Base-by-base conservation (phyloP, 2,329 filamentous ascomycete genomes). In the Uncinocarpus reesii region DNA sequence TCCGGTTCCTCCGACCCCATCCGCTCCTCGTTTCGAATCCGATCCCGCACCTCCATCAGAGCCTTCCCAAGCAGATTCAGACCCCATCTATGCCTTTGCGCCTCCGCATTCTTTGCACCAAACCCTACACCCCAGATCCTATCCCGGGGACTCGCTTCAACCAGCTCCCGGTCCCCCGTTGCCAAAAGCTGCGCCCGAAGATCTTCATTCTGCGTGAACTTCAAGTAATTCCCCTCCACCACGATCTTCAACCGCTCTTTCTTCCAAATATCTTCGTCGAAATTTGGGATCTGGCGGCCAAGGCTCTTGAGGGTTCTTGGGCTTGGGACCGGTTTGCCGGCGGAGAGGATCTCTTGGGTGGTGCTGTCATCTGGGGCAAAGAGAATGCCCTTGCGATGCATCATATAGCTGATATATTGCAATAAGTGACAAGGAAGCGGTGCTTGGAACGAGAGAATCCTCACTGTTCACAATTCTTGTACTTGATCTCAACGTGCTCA, bases 61-160 rank as follows among this genome's bases (percentile, higher is more conserved):
- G 57, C 60, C 45, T 63, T 60, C 5, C 62, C 62, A 31, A 65
- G 47, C 38, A 57, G 47, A 51, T 66, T 66, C 49, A 58, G 37
- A 16, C 62, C 64, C 63, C 62, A 65, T 41, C 57, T 53, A 13
- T 52, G 42, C 43, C 61, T 56, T 29, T 51, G 58, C 6, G 48
- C 54, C 21, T 56, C 54, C 3, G 62, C 64, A 34, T 60, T 57
- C 24, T 59, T 58, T 28, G 53, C 55, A 34, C 58, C 57, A 52
- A 61, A 65, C 0, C 62, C 62, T 23, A 65, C 56, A 1, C 62
- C 62, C 62, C 62, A 65, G 26, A 64, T 57, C 45, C 59, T 49
- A 55, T 66, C 63, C 32, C 55, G 56, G 7, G 63, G 63, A 56
- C 64, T 66, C 1, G 63, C 58, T 54, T 66, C 63, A 2, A 63